These are phyloP conservation scores for Lepidium aucheri DNA, from an alignment of 345 rosid genomes.

Conservation along the genomic window DNA sequence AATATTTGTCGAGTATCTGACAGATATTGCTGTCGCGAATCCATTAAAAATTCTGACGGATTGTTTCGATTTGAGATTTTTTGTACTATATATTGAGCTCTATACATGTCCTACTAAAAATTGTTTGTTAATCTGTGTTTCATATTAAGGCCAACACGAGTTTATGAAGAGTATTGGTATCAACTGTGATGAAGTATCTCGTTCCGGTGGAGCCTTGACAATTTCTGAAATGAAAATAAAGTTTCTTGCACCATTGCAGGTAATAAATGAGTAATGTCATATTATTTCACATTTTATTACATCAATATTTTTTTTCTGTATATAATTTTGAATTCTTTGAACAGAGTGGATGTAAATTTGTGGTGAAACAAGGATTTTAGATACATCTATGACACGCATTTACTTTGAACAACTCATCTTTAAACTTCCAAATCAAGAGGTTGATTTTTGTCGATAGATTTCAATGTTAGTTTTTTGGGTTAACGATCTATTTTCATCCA, in stretches of 20 bases:
- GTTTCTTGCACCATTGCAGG: slow-evolving; percentile 62
- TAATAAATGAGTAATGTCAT: background rate
- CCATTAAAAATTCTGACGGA: too few species aligned
- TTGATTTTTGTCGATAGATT: background rate
- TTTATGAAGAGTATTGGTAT: slow-evolving; percentile 47
- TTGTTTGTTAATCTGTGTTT: too few species aligned
- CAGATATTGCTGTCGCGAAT: too few species aligned
- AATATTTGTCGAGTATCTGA: too few species aligned
- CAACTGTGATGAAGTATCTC: slow-evolving; percentile 54
- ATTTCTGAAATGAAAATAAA: slow-evolving; percentile 60
- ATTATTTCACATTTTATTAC: background rate
- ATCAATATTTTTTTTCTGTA: background rate
- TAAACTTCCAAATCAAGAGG: slow-evolving; percentile 65
- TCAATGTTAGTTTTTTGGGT: too few species aligned
- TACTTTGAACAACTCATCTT: slow-evolving; percentile 60
- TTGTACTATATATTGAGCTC: too few species aligned
- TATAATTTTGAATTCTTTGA: background rate
- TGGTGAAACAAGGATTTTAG: slow-evolving; percentile 54
- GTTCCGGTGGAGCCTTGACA: slow-evolving; percentile 49
- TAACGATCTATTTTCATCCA: background rate
- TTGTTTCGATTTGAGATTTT: too few species aligned
- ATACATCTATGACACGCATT: slow-evolving; percentile 54
- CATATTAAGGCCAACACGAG: too few species aligned
- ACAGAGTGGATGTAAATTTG: slow-evolving; percentile 62
- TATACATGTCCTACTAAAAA: too few species aligned